A percentile compares a stretch with the other conserved stretches of the same genome.
These are phyloP conservation scores for Henckelia pumila DNA, from an alignment of 257 asterid genomes.

Conservation along the genomic window DNA sequence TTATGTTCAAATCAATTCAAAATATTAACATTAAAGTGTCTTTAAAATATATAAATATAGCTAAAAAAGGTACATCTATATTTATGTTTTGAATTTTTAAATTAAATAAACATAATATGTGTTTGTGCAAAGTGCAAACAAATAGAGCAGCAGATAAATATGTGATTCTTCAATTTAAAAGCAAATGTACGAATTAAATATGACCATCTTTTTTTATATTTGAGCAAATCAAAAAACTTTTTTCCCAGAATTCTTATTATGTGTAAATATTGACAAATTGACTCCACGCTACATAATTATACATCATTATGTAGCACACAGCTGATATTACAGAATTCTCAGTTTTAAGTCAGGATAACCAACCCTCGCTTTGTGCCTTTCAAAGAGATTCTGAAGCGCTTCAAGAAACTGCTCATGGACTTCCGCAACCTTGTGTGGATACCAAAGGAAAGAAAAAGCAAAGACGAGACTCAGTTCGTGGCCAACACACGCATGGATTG, in stretches of 20 bases:
- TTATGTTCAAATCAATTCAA: too few relatives aligned
- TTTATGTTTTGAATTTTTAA: too few relatives aligned
- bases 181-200: not conserved
- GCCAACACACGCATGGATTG: not conserved
- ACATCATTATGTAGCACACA: not conserved
- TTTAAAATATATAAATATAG: too few relatives aligned
- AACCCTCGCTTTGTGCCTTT: constrained; percentile 63
- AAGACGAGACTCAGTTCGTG: not conserved
- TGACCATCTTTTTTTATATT: not conserved
- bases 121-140: too few relatives aligned
- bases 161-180: too few relatives aligned
- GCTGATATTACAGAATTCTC: constrained; percentile 43
- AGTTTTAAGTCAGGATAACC: constrained; percentile 50
- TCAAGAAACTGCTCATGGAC: constrained; percentile 63
- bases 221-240: not conserved
- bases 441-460: not conserved
- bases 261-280: not conserved
- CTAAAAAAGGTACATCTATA: too few relatives aligned
- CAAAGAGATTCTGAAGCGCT: constrained; percentile 60
- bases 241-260: too few relatives aligned
- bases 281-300: not conserved
- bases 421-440: constrained; percentile 47
- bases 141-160: not conserved
- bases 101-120: too few relatives aligned
- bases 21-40: too few relatives aligned